phyloP scores from a whole-genome alignment of 139 green algal species.

The Eudorina sp. region DNA sequence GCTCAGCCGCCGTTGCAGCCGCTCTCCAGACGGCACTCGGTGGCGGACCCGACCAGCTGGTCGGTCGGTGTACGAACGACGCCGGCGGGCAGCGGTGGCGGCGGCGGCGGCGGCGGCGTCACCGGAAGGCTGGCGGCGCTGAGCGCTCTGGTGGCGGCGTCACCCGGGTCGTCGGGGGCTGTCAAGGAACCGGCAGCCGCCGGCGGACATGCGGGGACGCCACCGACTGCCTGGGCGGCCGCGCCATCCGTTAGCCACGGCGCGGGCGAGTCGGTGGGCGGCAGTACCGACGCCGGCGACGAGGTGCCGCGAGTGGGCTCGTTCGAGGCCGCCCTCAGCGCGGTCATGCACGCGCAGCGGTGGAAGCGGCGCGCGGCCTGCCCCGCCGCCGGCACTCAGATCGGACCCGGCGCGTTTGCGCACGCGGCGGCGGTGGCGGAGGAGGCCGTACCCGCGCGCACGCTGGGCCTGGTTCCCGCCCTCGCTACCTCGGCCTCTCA shows the following conservation, averaged over 20 bases:
- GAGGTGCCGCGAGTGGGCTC: neutral
- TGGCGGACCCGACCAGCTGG: neutral
- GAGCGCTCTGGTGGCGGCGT: too few relatives aligned
- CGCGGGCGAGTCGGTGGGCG: too few relatives aligned
- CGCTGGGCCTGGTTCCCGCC: slow-evolving; percentile 19
- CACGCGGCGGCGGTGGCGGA: slow-evolving; percentile 22
- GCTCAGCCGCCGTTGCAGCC: neutral
- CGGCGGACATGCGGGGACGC: too few relatives aligned
- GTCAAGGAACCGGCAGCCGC: too few relatives aligned
- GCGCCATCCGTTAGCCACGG: too few relatives aligned
- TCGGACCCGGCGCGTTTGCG: neutral
- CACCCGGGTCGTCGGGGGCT: too few relatives aligned
- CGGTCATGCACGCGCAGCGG: neutral
- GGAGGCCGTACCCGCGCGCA: neutral
- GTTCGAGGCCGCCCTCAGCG: neutral
- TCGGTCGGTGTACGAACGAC: neutral
- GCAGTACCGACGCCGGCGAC: too few relatives aligned
- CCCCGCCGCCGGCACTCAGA: neutral
- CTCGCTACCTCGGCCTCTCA: slow-evolving; percentile 6
- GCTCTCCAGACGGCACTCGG: neutral
- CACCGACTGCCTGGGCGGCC: neutral
- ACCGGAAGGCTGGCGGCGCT: neutral
- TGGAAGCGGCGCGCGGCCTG: slow-evolving; percentile 22
- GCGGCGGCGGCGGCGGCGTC: neutral
- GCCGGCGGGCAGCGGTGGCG: neutral